phyloP scores from a whole-genome alignment of 257 asterid species.

The Lantana camara region DNA sequence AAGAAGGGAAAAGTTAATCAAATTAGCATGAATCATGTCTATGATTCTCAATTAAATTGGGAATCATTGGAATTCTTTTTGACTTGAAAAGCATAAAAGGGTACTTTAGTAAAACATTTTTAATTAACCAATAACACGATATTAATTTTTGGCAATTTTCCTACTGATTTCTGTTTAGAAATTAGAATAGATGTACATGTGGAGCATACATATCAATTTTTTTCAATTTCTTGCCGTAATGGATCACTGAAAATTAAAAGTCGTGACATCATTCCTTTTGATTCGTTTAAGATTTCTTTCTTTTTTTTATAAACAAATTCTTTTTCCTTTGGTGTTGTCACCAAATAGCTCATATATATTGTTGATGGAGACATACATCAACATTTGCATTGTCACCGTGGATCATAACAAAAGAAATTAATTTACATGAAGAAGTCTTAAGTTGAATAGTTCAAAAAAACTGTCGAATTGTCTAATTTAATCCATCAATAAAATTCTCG shows the following conservation, averaged over 20 bases:
- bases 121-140: too few relatives aligned
- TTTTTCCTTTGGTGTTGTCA: not conserved
- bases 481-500: too few relatives aligned
- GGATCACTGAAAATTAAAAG: not conserved
- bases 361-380: constrained; percentile 18
- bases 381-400: not conserved
- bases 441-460: not conserved
- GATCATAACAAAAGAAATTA: not conserved
- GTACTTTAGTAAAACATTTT: too few relatives aligned
- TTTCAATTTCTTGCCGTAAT: constrained; percentile 3
- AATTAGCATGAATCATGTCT: too few relatives aligned
- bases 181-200: constrained; percentile 9
- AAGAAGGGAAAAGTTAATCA: too few relatives aligned
- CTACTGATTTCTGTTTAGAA: too few relatives aligned
- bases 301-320: not conserved
- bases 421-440: not conserved
- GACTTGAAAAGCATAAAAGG: too few relatives aligned
- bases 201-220: constrained; percentile 13
- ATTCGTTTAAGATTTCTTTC: not conserved
- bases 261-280: constrained; percentile 2
- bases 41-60: too few relatives aligned
- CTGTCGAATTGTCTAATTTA: too few relatives aligned
- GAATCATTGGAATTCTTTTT: too few relatives aligned
- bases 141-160: too few relatives aligned
- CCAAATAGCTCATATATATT: not conserved